Evolutionary conservation across 2,329 filamentous ascomycete genomes (phyloP).

Genomic region (Cercospora berteroae): DNA sequence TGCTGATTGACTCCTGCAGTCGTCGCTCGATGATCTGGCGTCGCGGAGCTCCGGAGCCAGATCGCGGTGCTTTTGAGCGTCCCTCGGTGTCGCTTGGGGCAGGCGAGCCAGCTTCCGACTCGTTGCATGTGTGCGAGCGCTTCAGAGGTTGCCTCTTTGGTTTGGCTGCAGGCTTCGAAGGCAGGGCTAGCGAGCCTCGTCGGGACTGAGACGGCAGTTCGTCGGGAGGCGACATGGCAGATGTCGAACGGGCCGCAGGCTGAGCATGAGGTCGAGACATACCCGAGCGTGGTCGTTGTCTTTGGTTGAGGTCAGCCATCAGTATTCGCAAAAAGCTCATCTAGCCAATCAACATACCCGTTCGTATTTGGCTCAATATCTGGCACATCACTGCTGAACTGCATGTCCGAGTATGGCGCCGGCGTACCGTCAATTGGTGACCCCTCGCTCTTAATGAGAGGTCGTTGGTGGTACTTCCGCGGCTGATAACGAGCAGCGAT

Average conservation of each 20-base stretch:
- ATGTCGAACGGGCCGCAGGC: not conserved
- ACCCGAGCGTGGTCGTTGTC: not conserved
- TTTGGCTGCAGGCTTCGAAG: conserved; percentile 31
- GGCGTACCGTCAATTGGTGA: conserved; percentile 21
- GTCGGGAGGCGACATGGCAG: conserved; percentile 18
- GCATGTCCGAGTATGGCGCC: conserved; percentile 12
- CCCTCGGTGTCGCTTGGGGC: conserved; percentile 38
- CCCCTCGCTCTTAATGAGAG: conserved; percentile 33
- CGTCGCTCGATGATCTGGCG: conserved; percentile 62
- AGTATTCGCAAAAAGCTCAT: not conserved
- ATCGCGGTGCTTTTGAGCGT: conserved; percentile 27
- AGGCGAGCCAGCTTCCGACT: conserved; percentile 39
- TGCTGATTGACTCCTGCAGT: conserved; percentile 61
- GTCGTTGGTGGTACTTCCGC: conserved; percentile 22
- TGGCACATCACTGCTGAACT: conserved; percentile 10
- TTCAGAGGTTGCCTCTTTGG: conserved; percentile 38
- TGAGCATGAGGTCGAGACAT: not conserved
- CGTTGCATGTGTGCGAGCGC: conserved; percentile 27
- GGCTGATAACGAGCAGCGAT: conserved; percentile 37
- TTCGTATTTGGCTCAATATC: not conserved
- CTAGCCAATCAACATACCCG: conserved; percentile 4
- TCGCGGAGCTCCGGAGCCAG: conserved; percentile 59
- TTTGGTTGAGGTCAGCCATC: conserved; percentile 4
- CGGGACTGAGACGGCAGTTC: conserved; percentile 23
- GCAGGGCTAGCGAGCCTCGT: conserved; percentile 38